Evolutionary conservation across 805 yeast genomes (phyloP).

Genomic region (Pichia phayaonensis): DNA sequence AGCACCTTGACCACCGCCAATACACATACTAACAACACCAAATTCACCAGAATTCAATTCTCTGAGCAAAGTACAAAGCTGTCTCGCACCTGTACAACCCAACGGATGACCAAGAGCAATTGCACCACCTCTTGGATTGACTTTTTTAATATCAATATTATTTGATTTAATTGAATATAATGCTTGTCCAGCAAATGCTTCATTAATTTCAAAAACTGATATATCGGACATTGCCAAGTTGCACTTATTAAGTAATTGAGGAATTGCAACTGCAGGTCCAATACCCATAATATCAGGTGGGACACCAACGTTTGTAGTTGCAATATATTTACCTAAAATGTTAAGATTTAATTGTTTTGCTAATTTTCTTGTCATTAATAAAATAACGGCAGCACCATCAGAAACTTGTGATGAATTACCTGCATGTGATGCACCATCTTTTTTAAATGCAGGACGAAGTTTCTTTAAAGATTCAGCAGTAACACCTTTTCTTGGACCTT

Average conservation of each 20-base stretch:
- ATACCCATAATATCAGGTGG: constrained; percentile 98
- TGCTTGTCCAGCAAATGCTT: constrained; percentile 96
- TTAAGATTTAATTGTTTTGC: constrained; percentile 71
- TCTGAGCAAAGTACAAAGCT: constrained; percentile 78
- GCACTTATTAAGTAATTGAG: constrained; percentile 49
- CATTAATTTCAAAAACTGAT: constrained; percentile 80
- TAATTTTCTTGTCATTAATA: constrained; percentile 75
- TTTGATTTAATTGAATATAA: constrained; percentile 61
- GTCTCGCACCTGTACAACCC: constrained; percentile 83
- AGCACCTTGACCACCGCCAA: constrained; percentile 99
- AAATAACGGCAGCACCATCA: constrained; percentile 91
- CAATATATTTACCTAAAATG: constrained; percentile 72
- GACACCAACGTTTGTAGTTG: constrained; percentile 79
- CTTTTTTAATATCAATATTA: constrained; percentile 60
- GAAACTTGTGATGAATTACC: constrained; percentile 96
- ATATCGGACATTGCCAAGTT: constrained; percentile 54
- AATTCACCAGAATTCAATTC: constrained; percentile 73
- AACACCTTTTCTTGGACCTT: constrained; percentile 86
- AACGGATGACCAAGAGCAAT: constrained; percentile 94
- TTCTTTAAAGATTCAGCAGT: constrained; percentile 69
- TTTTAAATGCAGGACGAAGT: constrained; percentile 79
- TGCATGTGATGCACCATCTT: constrained; percentile 84
- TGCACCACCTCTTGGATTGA: constrained; percentile 94
- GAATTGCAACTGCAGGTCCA: constrained; percentile 96
- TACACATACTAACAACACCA: constrained; percentile 94